Conservation (phyloP, 2,329 filamentous ascomycete species). For the Aspergillus quadrilineatus region DNA sequence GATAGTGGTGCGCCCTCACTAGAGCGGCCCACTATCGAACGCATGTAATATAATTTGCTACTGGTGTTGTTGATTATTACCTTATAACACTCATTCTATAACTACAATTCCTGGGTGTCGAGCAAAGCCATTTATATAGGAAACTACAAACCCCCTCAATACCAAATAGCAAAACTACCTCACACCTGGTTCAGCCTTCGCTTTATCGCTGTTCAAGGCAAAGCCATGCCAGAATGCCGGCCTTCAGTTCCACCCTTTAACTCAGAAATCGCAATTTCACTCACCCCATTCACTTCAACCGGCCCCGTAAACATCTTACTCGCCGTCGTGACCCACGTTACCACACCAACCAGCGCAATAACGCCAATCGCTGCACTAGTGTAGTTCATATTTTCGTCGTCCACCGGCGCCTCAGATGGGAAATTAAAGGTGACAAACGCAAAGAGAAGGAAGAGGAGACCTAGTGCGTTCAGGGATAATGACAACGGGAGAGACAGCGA, state of each 20-base stretch:
- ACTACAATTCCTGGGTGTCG: no score
- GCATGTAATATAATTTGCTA: no score
- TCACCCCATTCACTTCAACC: constrained; percentile 13
- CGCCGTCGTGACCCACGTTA: constrained; percentile 55
- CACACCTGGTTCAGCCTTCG: no score
- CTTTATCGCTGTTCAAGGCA: no score
- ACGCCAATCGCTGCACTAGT: constrained; percentile 57
- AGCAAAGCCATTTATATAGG: no score
- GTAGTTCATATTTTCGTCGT: constrained; percentile 58
- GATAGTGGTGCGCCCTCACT: no score
- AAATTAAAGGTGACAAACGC: constrained; percentile 59
- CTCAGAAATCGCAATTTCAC: not conserved
- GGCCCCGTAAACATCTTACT: constrained; percentile 53
- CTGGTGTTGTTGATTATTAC: no score
- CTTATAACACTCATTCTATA: no score
- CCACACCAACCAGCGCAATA: constrained; percentile 51
- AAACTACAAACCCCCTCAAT: no score
- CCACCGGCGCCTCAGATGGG: constrained; percentile 52
- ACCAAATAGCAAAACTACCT: no score
- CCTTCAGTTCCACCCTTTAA: not conserved
- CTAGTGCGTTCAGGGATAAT: constrained; percentile 49
- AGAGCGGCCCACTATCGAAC: no score
- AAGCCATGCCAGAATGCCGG: no score
- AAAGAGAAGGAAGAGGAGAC: constrained; percentile 54
- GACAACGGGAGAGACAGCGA: constrained; percentile 47